Base-by-base conservation (phyloP, 2,329 filamentous ascomycete species). In the Neocatenulostroma microsporum region DNA sequence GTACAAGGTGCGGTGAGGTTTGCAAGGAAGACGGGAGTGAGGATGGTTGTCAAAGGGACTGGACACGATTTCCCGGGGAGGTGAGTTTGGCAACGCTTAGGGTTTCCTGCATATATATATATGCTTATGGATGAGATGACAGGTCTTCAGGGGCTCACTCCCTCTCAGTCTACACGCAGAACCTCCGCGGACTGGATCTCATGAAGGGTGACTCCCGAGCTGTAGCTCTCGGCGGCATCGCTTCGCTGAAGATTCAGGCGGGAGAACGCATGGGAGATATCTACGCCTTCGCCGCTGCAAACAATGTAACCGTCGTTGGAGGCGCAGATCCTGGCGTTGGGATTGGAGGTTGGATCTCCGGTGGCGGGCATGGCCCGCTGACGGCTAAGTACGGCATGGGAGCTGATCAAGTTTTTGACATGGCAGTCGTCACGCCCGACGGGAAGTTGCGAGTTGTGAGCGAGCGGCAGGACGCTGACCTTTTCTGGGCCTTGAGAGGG, bases 401-500 rank as follows among this genome's bases (percentile, higher is more conserved):
- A 14, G 47, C 47, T 5, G 48, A 50, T 27, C 40, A 51, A 17
- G 42, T 39, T 11, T 27, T 51, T 19, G 30, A 39, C 5, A 41
- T 41, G 13, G 39, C 50, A 76, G 60, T 78, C 25, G 73, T 78
- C 3, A 61, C 76, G 1, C 65, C 69, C 11, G 62, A 69, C 41
- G 68, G 71, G 5, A 51, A 57, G 4, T 62, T 75, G 27, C 55
- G 72, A 25, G 66, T 62, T 3, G 72, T 66, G 3, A 69, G 62
- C 12, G 47, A 51, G 4, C 49, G 48, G 0, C 49, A 57, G 7
- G 57, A 76, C 41, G 40, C 62, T 0, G 72, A 76, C 38, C 59
- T 79, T 5, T 76, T 62, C 54, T 62, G 60, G 44, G 72, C 68
- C 0, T 62, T 78, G 3, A 68, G 69, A 37, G 75, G 74, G 4